Evolutionary conservation across 805 yeast species (phyloP).

Genomic region (Ogataea trehaloabstinens): DNA sequence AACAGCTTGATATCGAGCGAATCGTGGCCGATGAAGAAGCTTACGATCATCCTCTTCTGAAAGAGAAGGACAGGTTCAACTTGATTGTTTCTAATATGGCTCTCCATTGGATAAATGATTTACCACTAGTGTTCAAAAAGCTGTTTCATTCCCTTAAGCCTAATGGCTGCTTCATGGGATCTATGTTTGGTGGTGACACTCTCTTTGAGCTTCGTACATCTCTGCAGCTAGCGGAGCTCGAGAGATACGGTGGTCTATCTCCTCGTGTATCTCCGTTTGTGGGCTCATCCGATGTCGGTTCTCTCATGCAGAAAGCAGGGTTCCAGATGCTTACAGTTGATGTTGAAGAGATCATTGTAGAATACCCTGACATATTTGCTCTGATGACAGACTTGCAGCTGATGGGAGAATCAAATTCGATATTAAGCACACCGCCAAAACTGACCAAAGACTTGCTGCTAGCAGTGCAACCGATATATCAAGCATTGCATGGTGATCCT

Average conservation of each 20-base stretch:
- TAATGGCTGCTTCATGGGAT: constrained; percentile 79
- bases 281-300: constrained; percentile 73
- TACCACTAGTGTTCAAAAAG: constrained; percentile 61
- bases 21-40: constrained; percentile 67
- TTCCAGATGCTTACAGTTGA: constrained; percentile 81
- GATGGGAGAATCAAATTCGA: constrained; percentile 84
- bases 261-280: constrained; percentile 83
- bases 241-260: constrained; percentile 73
- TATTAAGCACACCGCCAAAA: constrained; percentile 31
- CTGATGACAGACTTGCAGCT: constrained; percentile 68
- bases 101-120: constrained; percentile 83
- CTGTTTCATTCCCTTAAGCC: constrained; percentile 63
- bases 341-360: constrained; percentile 77
- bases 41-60: constrained; percentile 42
- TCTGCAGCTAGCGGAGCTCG: constrained; percentile 79
- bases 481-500: constrained; percentile 63
- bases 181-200: constrained; percentile 82
- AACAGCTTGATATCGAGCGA: constrained; percentile 45
- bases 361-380: constrained; percentile 68
- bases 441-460: constrained; percentile 62
- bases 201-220: constrained; percentile 79
- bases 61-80: constrained; percentile 47
- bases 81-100: constrained; percentile 72
- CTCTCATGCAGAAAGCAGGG: constrained; percentile 69
- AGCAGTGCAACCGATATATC: constrained; percentile 78